These are phyloP conservation scores for Leccinum sublutescens DNA, from an alignment of 768 basidiomycete genomes.

Conservation along the genomic window DNA sequence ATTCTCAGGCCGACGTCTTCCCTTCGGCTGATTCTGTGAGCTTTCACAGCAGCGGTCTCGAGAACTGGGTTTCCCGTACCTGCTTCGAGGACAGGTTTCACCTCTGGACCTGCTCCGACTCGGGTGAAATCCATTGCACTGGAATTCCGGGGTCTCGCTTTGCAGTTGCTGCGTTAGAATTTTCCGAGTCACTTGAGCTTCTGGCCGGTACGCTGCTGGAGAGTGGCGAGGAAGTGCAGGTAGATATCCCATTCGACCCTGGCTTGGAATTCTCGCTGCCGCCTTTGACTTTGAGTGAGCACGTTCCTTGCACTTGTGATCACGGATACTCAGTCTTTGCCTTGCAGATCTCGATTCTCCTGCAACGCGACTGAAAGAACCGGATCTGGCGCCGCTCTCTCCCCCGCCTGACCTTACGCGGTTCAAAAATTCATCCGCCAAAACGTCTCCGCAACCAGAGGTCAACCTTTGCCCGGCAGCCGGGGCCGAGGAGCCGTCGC, in stretches of 20 bases:
- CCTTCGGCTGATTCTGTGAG: constrained; percentile 14
- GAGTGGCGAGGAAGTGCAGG: constrained; percentile 11
- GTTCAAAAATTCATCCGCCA: constrained; percentile 1
- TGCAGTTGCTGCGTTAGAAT: constrained; percentile 72
- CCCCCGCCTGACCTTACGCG: constrained; percentile 2
- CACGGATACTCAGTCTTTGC: constrained; percentile 11
- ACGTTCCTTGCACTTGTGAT: neutral
- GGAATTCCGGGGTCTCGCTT: constrained; percentile 48
- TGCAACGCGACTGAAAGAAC: constrained; percentile 9
- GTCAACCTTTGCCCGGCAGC: neutral
- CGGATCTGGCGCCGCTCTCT: constrained; percentile 3
- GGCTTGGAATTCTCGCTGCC: constrained; percentile 17
- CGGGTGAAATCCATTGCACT: constrained; percentile 33
- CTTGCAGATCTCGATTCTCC: constrained; percentile 25
- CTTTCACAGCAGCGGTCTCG: constrained; percentile 41
- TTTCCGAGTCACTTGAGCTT: constrained; percentile 62
- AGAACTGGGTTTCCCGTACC: constrained; percentile 68
- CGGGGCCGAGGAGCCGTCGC: neutral
- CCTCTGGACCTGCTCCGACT: constrained; percentile 49
- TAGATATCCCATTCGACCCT: constrained; percentile 15
- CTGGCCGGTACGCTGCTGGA: constrained; percentile 49
- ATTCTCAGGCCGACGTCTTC: constrained; percentile 30
- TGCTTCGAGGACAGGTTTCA: constrained; percentile 72
- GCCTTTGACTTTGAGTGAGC: constrained; percentile 21
- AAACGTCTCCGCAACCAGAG: constrained; percentile 4